These are phyloP conservation scores for Vigna angularis DNA, from an alignment of 306 rosid species.

Conservation along the genomic window DNA sequence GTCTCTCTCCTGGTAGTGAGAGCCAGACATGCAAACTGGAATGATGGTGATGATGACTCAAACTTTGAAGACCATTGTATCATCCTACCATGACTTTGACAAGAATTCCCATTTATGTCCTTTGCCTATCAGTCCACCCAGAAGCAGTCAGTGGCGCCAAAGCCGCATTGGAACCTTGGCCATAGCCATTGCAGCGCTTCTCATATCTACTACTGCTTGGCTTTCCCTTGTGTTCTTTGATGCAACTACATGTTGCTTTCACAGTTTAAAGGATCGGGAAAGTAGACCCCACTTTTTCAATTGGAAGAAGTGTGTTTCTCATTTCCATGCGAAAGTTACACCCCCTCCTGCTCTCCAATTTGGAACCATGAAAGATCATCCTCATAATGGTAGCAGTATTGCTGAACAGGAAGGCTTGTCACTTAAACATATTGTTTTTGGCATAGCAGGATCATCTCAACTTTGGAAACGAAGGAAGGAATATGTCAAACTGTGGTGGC, in stretches of 20 bases:
- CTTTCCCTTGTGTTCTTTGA: slow-evolving; percentile 70
- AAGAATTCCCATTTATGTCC: slow-evolving; percentile 48
- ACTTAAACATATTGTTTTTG: slow-evolving; percentile 67
- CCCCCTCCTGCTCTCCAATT: slow-evolving; percentile 35
- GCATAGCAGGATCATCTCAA: slow-evolving; percentile 79
- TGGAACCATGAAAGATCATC: slow-evolving; percentile 2
- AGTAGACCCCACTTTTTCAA: slow-evolving; percentile 45
- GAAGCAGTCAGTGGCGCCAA: slow-evolving; percentile 57
- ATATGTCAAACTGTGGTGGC: slow-evolving; percentile 79
- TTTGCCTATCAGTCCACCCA: slow-evolving; percentile 40
- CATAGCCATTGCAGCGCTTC: slow-evolving; percentile 64
- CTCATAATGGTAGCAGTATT: slow-evolving; percentile 40
- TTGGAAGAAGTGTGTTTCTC: slow-evolving; percentile 50
- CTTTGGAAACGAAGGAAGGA: slow-evolving; percentile 76
- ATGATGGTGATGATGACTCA: slow-evolving; percentile 57
- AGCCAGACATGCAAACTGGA: slow-evolving; percentile 49
- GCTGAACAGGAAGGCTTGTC: slow-evolving; percentile 51
- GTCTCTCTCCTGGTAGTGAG: slow-evolving; percentile 42
- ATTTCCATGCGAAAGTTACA: slow-evolving; percentile 29
- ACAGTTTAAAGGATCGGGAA: slow-evolving; percentile 57
- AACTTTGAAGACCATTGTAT: slow-evolving; percentile 48
- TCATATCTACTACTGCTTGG: slow-evolving; percentile 69
- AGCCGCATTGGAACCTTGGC: slow-evolving; percentile 54
- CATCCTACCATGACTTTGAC: slow-evolving; percentile 49
- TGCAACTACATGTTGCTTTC: slow-evolving; percentile 58